Conservation (phyloP, 2,329 filamentous ascomycete genomes). For the Fusarium pininemorale region DNA sequence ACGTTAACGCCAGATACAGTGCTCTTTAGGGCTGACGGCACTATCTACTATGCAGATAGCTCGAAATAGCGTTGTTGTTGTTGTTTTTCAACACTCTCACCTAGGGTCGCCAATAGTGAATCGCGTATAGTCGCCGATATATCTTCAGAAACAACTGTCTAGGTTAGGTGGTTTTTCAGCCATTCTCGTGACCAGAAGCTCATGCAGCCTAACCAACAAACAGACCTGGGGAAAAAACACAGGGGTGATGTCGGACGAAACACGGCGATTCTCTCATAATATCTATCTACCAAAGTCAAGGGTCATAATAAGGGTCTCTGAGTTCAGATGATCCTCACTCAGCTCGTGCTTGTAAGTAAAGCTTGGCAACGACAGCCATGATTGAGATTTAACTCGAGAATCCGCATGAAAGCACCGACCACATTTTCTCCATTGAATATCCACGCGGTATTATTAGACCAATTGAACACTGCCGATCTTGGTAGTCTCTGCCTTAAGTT, state of each 20-base stretch:
- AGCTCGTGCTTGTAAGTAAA: not conserved
- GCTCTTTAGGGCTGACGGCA: not conserved
- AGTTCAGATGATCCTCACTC: slow-evolving; percentile 21
- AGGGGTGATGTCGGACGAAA: slow-evolving; percentile 20
- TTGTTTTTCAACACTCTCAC: not conserved
- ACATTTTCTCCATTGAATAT: not conserved
- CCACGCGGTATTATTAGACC: not conserved
- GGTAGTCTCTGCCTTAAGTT: slow-evolving; percentile 4
- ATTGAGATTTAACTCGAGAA: not conserved
- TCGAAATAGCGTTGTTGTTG: not conserved
- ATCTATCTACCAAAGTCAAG: not conserved
- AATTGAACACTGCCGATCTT: slow-evolving; percentile 14
- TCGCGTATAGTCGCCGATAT: slow-evolving; percentile 27
- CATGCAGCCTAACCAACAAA: slow-evolving; percentile 19
- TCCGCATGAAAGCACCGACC: slow-evolving; percentile 17
- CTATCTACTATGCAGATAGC: not conserved
- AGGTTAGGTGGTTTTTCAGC: not conserved
- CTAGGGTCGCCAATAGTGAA: slow-evolving; percentile 23
- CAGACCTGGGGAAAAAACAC: not conserved
- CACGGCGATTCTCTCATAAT: slow-evolving; percentile 7
- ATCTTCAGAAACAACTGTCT: not conserved
- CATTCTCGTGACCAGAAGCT: slow-evolving; percentile 25
- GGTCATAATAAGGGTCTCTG: not conserved
- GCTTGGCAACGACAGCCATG: not conserved
- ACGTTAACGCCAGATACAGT: slow-evolving; percentile 13